Percentiles rank a stretch among this genome's conserved stretches.
Evolutionary conservation across 108 stramenopile genomes (phyloP).

Genomic region (Poteriospumella lacustris): DNA sequence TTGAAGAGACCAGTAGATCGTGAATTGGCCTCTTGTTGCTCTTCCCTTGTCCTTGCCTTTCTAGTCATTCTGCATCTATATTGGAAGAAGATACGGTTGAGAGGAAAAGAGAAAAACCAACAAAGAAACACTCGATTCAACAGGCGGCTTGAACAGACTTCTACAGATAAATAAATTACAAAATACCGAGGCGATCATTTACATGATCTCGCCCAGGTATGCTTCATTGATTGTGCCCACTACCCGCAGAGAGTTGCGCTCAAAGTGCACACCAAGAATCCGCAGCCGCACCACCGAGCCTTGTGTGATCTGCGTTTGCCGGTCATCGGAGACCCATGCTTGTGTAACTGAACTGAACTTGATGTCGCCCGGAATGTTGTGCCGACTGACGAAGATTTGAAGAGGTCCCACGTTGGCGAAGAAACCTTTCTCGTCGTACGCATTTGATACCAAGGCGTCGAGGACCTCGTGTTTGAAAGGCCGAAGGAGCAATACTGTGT

Average conservation of each 20-base stretch:
- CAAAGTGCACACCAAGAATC: slow-evolving; percentile 81
- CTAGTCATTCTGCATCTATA: no score
- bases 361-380: slow-evolving; percentile 89
- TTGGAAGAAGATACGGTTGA: no score
- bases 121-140: no score
- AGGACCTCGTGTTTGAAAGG: slow-evolving; percentile 85
- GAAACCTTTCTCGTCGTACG: slow-evolving; percentile 73
- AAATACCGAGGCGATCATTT: no score
- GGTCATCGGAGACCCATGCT: slow-evolving; percentile 88
- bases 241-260: slow-evolving; percentile 80
- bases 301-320: slow-evolving; percentile 77
- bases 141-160: no score
- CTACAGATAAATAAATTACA: no score
- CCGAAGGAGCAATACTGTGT: slow-evolving; percentile 73
- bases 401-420: slow-evolving; percentile 83
- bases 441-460: slow-evolving; percentile 79
- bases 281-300: slow-evolving; percentile 80
- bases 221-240: slow-evolving; percentile 90
- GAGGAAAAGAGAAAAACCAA: no score
- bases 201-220: no score
- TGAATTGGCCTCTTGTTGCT: no score
- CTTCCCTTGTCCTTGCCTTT: no score
- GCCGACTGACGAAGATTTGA: slow-evolving; percentile 82
- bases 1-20: no score
- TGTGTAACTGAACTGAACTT: slow-evolving; percentile 74